These are phyloP conservation scores for Ophiostoma sp. DNA, from an alignment of 2,329 filamentous ascomycete species.

Conservation along the genomic window DNA sequence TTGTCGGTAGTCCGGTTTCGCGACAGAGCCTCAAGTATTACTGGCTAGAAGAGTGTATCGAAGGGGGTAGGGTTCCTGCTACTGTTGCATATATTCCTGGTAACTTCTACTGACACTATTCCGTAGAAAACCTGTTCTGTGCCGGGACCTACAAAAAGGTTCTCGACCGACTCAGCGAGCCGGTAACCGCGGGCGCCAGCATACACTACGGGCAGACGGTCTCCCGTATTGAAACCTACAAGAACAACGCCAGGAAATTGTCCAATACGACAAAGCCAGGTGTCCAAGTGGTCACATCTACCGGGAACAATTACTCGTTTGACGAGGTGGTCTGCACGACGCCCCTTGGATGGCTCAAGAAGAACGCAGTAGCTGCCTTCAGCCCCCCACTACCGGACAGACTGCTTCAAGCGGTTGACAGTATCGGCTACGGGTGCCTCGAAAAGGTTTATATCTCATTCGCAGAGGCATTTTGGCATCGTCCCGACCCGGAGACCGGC, in stretches of 20 bases:
- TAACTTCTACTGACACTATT: constrained; percentile 19
- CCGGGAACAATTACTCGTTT: constrained; percentile 46
- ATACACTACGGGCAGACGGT: constrained; percentile 49
- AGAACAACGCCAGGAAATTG: constrained; percentile 24
- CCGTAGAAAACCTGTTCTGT: constrained; percentile 54
- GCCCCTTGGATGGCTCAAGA: constrained; percentile 64
- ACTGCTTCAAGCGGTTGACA: constrained; percentile 55
- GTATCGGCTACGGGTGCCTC: constrained; percentile 63
- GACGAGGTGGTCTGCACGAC: constrained; percentile 64
- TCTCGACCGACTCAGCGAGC: constrained; percentile 52
- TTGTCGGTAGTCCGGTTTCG: constrained; percentile 59
- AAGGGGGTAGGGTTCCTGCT: constrained; percentile 48
- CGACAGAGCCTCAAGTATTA: constrained; percentile 69
- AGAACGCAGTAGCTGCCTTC: constrained; percentile 51
- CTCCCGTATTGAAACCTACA: constrained; percentile 37
- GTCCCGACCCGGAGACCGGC: constrained; percentile 35
- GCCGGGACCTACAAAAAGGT: constrained; percentile 55
- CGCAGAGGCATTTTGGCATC: constrained; percentile 66
- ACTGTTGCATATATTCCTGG: background rate
- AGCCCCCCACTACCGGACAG: constrained; percentile 53
- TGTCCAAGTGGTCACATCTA: constrained; percentile 43
- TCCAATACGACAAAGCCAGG: constrained; percentile 29
- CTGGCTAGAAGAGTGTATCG: constrained; percentile 72
- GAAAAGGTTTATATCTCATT: constrained; percentile 66
- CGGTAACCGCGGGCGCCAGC: constrained; percentile 50